Evolutionary conservation across 2,329 filamentous ascomycete genomes (phyloP), one percentile per base, ranked within the genome.

Genomic region (Trichoderma sp.): DNA sequence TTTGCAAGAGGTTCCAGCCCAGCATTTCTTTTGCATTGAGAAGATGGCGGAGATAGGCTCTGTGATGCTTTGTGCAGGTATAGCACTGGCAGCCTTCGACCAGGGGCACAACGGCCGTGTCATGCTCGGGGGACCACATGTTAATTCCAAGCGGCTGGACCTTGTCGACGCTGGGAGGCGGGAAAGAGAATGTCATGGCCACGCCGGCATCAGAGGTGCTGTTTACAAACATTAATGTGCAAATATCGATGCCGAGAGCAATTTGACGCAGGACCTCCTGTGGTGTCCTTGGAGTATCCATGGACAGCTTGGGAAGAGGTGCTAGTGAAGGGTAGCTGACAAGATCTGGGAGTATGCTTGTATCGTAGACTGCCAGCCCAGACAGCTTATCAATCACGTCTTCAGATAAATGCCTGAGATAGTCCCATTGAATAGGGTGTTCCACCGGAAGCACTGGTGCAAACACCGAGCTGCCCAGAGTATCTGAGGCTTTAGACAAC

Each of bases 11-110:
- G 0, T 91, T 92, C 96, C 96, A 99, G 29, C 91, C 95, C 5
- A 97, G 88, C 96, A 99, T 98, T 80, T 99, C 96, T 76, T 94
- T 96, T 0, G 96, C 94, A 58, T 88, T 86, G 6, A 99, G 87
- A 0, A 98, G 85, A 79, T 99, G 96, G 72, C 94, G 91, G 43
- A 99, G 77, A 79, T 92, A 99, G 0, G 96, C 95, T 61, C 91
- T 85, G 79, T 97, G 93, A 79, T 98, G 95, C 21, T 87, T 87
- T 2, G 84, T 88, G 83, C 96, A 99, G 27, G 93, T 84, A 78
- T 97, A 95, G 84, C 96, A 99, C 62, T 81, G 74, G 79, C 96
- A 99, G 19, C 80, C 85, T 6, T 84, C 74, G 1, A 80, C 77
- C 3, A 97, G 82, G 0, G 95, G 90, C 0, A 79, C 79, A 0